phyloP scores from a whole-genome alignment of 2,329 filamentous ascomycete species.

The Monilinia polystroma region DNA sequence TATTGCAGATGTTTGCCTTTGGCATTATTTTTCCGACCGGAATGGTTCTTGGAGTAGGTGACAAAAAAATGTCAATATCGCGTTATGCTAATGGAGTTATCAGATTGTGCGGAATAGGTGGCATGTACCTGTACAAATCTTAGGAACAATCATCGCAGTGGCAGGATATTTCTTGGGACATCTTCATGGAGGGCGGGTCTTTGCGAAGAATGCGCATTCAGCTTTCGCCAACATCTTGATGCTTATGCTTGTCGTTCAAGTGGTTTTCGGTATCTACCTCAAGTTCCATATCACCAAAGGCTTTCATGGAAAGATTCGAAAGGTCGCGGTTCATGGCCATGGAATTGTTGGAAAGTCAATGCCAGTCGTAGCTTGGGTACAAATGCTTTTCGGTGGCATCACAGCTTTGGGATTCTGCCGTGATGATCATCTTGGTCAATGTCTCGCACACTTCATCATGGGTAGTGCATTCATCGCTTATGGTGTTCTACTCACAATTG shows the following conservation, averaged over 20 bases:
- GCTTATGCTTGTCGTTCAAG: conserved; percentile 73
- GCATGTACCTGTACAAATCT: conserved; percentile 86
- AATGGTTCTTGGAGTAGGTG: conserved; percentile 86
- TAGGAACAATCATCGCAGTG: conserved; percentile 72
- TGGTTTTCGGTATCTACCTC: conserved; percentile 80
- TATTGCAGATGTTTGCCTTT: conserved; percentile 82
- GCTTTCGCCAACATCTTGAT: conserved; percentile 79
- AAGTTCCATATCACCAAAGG: conserved; percentile 86
- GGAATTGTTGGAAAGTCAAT: conserved; percentile 82
- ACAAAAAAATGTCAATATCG: neutral
- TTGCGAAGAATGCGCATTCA: conserved; percentile 76
- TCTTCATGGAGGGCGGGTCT: conserved; percentile 83
- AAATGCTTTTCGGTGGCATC: conserved; percentile 96
- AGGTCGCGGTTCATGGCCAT: conserved; percentile 69
- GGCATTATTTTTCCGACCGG: conserved; percentile 90
- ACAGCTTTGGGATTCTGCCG: conserved; percentile 90
- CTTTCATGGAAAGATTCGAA: conserved; percentile 74
- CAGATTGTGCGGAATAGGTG: conserved; percentile 87
- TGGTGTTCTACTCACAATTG: conserved; percentile 79
- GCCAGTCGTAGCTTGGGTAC: conserved; percentile 82
- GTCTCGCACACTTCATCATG: conserved; percentile 97
- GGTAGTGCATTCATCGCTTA: conserved; percentile 95
- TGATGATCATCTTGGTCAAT: conserved; percentile 87
- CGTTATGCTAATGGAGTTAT: conserved; percentile 19
- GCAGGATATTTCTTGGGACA: conserved; percentile 91